Conservation (phyloP, 768 basidiomycete species). For the Imleria badia region DNA sequence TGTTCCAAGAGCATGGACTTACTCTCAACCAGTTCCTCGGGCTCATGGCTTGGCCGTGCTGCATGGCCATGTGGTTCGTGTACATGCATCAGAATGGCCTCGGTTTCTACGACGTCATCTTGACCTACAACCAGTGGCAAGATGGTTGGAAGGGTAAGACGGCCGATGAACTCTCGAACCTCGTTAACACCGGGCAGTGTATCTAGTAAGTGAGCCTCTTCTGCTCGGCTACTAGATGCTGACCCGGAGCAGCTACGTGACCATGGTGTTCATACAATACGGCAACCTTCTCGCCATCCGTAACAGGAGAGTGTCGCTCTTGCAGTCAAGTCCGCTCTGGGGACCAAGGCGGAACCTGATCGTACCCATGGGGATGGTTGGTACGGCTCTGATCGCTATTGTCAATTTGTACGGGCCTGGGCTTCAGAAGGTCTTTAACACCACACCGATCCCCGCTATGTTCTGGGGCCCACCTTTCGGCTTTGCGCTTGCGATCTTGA, state of each 20-base stretch:
- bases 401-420: slow-evolving; percentile 45
- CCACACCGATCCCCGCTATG: slow-evolving; percentile 43
- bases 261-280: slow-evolving; percentile 48
- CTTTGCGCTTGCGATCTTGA: slow-evolving; percentile 42
- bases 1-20: background rate
- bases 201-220: slow-evolving; percentile 37
- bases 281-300: slow-evolving; percentile 43
- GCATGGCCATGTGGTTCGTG: slow-evolving; percentile 42
- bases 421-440: slow-evolving; percentile 43
- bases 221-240: background rate
- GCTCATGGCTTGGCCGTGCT: slow-evolving; percentile 47
- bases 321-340: slow-evolving; percentile 46
- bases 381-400: slow-evolving; percentile 43
- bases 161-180: slow-evolving; percentile 27
- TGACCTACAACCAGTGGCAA: slow-evolving; percentile 42
- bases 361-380: slow-evolving; percentile 38
- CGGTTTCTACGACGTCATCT: slow-evolving; percentile 37
- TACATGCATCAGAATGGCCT: slow-evolving; percentile 41
- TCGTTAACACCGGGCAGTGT: slow-evolving; percentile 45
- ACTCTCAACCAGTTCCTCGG: slow-evolving; percentile 37
- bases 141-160: slow-evolving; percentile 38
- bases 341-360: slow-evolving; percentile 45
- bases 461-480: slow-evolving; percentile 50
- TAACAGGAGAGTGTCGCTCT: slow-evolving; percentile 43
- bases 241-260: slow-evolving; percentile 39